Evolutionary conservation across 345 rosid genomes (phyloP).

Genomic region (Sapria himalayana): DNA sequence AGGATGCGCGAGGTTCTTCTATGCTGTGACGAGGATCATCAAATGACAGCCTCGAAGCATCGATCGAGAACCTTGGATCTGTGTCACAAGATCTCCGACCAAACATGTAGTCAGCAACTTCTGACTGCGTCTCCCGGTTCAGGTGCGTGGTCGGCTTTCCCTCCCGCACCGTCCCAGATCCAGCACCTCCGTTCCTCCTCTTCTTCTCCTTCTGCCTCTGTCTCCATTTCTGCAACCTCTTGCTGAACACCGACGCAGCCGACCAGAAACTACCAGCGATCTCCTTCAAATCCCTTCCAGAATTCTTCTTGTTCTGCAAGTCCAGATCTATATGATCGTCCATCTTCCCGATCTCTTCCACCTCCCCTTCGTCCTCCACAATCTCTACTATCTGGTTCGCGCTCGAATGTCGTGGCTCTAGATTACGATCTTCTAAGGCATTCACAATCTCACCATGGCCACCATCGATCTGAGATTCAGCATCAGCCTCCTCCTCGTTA

Average conservation of each 20-base stretch:
- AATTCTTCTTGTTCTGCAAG: conserved; percentile 49
- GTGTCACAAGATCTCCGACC: conserved; percentile 98
- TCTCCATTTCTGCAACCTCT: conserved; percentile 92
- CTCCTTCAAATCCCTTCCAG: conserved; percentile 52
- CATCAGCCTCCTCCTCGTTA: conserved; percentile 7
- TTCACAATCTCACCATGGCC: conserved; percentile 17
- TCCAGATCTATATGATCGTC: conserved; percentile 90
- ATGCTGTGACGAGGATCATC: conserved; percentile 79
- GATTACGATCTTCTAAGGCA: conserved; percentile 22
- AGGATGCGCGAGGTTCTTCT: conserved; percentile 93
- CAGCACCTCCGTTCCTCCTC: conserved; percentile 25
- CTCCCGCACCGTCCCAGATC: conserved; percentile 81
- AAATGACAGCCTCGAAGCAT: conserved; percentile 53
- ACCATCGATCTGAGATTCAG: conserved; percentile 18
- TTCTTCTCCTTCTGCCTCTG: conserved; percentile 87
- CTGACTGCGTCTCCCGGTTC: conserved; percentile 87
- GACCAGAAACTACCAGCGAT: conserved; percentile 89
- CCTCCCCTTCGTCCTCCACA: conserved; percentile 30
- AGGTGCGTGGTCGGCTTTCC: conserved; percentile 90
- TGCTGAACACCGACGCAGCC: conserved; percentile 93
- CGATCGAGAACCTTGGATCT: conserved; percentile 85
- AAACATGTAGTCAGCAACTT: conserved; percentile 85
- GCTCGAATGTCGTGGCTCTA: conserved; percentile 14
- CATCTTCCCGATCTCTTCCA: conserved; percentile 42
- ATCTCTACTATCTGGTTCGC: conserved; percentile 26